Conservation (phyloP, 2,329 filamentous ascomycete genomes). For the Clarireedia hainanense region DNA sequence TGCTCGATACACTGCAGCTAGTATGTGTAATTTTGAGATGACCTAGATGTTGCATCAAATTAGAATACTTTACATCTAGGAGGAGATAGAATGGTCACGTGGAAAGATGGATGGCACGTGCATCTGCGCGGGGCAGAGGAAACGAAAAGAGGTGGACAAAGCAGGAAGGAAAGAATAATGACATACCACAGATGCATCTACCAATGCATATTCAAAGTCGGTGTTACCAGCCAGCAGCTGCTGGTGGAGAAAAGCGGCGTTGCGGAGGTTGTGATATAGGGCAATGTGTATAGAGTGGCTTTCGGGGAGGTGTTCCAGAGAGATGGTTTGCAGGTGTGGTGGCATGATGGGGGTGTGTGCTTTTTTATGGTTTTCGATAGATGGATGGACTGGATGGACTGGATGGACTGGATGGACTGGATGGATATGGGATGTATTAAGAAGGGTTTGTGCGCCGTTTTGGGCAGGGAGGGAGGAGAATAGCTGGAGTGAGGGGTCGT, state of each 20-base stretch:
- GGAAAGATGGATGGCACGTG: neutral
- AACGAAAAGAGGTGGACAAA: neutral
- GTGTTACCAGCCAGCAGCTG: conserved; percentile 80
- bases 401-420: too few relatives aligned
- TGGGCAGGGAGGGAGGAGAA: too few relatives aligned
- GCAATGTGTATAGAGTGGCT: conserved; percentile 62
- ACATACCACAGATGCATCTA: conserved; percentile 73
- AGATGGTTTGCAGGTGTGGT: conserved; percentile 46
- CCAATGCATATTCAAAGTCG: conserved; percentile 86
- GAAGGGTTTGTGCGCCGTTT: neutral
- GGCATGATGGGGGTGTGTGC: conserved; percentile 30
- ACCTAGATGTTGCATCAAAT: conserved; percentile 29
- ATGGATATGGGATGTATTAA: neutral
- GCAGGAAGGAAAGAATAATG: neutral
- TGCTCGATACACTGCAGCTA: conserved; percentile 42
- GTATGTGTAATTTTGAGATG: conserved; percentile 38
- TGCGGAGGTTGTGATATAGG: conserved; percentile 69
- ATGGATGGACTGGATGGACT: neutral
- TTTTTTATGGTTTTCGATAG: neutral
- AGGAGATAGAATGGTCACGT: too few relatives aligned
- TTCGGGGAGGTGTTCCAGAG: conserved; percentile 67
- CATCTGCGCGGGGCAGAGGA: neutral
- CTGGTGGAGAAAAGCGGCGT: conserved; percentile 68
- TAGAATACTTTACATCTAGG: too few relatives aligned
- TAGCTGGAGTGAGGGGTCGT: too few relatives aligned